Percentiles rank a stretch among this genome's conserved stretches.
Conservation (phyloP, 306 rosid genomes). For the Prunus mongolica region DNA sequence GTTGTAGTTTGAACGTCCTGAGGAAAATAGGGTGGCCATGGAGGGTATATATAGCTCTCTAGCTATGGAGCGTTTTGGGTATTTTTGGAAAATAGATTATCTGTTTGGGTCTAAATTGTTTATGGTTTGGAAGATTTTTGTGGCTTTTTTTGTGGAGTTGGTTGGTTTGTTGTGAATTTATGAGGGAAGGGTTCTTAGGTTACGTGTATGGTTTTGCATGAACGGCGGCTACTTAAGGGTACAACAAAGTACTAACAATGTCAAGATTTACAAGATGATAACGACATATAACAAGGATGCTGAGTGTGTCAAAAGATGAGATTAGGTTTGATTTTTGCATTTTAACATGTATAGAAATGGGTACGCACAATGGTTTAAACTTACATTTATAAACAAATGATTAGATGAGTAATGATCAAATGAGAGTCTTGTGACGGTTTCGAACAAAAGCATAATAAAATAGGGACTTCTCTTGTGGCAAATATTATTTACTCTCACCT, state of each 20-base stretch:
- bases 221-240: background rate
- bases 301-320: background rate
- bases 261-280: too few relatives aligned
- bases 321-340: background rate
- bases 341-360: background rate
- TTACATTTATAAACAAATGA: too few relatives aligned
- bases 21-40: background rate
- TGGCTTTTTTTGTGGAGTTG: background rate
- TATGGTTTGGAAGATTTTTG: background rate
- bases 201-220: constrained; percentile 2
- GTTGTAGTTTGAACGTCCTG: background rate
- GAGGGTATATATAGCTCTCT: background rate
- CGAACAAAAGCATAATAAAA: too few relatives aligned
- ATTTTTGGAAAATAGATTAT: background rate
- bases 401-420: too few relatives aligned
- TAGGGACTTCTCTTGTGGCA: too few relatives aligned
- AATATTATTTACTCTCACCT: too few relatives aligned
- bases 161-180: background rate
- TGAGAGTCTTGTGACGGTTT: too few relatives aligned
- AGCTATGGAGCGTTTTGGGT: background rate
- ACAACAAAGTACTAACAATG: background rate
- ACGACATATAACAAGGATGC: background rate
- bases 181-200: background rate
- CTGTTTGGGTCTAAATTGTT: background rate
- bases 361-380: too few relatives aligned